A percentile compares a stretch with the other conserved stretches of the same genome.
phyloP scores from a whole-genome alignment of 768 basidiomycete genomes.

The Xanthoconium stramineum region DNA sequence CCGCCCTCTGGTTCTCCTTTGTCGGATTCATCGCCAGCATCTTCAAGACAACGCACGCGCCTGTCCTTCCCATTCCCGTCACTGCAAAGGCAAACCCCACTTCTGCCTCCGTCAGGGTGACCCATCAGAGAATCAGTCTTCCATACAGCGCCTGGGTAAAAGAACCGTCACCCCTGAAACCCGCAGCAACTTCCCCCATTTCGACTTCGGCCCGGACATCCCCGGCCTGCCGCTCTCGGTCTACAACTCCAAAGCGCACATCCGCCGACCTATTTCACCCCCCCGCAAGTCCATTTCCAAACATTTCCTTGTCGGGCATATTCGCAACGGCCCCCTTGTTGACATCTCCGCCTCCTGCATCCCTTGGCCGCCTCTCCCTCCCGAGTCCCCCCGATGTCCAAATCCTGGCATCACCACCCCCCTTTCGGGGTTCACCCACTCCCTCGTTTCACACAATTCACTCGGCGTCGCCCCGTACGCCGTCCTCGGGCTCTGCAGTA shows the following conservation, averaged over 20 bases:
- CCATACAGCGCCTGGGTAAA: neutral
- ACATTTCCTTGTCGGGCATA: slow-evolving; percentile 19
- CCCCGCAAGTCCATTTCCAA: slow-evolving; percentile 14
- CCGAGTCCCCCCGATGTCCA: neutral
- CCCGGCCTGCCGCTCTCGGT: slow-evolving; percentile 3
- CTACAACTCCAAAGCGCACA: slow-evolving; percentile 1
- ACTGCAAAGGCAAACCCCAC: slow-evolving; percentile 7
- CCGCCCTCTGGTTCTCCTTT: slow-evolving; percentile 17
- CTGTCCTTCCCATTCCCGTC: slow-evolving; percentile 17
- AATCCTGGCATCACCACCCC: neutral
- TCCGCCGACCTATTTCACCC: slow-evolving; percentile 9
- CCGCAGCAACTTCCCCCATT: slow-evolving; percentile 5
- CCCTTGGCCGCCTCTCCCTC: neutral
- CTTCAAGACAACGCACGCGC: slow-evolving; percentile 13
- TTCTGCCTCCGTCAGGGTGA: neutral
- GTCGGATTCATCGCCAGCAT: slow-evolving; percentile 4
- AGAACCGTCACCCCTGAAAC: slow-evolving; percentile 11
- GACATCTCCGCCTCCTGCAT: neutral
- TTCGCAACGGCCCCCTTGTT: slow-evolving; percentile 9
- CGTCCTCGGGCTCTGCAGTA: slow-evolving; percentile 8
- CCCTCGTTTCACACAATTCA: slow-evolving; percentile 7
- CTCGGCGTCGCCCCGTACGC: slow-evolving; percentile 4
- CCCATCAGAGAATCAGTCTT: neutral
- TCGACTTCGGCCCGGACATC: slow-evolving; percentile 1
- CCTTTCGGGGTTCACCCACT: neutral